Conservation (phyloP, 2,329 filamentous ascomycete species). For the Aspergillus thermomutatus region DNA sequence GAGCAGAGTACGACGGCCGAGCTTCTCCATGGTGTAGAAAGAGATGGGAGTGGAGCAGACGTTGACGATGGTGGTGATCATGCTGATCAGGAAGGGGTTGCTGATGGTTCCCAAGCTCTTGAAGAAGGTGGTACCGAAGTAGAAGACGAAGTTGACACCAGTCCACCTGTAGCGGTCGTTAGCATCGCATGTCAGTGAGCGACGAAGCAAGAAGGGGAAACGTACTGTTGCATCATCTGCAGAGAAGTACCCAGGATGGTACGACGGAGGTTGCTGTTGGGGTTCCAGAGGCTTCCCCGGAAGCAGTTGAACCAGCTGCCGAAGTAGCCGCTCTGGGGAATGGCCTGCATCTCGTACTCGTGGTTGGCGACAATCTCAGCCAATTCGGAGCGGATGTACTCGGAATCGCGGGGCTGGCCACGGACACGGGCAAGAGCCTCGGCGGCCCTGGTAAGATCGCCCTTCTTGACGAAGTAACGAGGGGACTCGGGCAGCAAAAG, state of each 20-base stretch:
- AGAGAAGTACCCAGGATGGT: slow-evolving; percentile 69
- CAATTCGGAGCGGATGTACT: slow-evolving; percentile 74
- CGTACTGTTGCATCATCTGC: slow-evolving; percentile 73
- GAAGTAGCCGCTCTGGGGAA: slow-evolving; percentile 64
- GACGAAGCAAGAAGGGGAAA: slow-evolving; percentile 21
- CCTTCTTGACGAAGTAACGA: slow-evolving; percentile 79
- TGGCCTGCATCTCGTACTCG: slow-evolving; percentile 72
- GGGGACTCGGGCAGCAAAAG: slow-evolving; percentile 79
- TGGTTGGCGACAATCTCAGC: slow-evolving; percentile 86
- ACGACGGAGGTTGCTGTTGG: slow-evolving; percentile 59
- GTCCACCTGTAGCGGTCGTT: slow-evolving; percentile 48
- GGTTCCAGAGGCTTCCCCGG: slow-evolving; percentile 51
- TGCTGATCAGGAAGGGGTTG: slow-evolving; percentile 77
- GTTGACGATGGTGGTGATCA: slow-evolving; percentile 87
- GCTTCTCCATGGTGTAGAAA: slow-evolving; percentile 79
- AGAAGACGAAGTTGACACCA: slow-evolving; percentile 92
- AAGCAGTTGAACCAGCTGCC: slow-evolving; percentile 67
- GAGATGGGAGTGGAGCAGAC: slow-evolving; percentile 80
- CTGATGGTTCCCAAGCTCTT: slow-evolving; percentile 69
- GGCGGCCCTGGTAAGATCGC: slow-evolving; percentile 63
- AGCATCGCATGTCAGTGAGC: background rate
- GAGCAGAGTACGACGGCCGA: slow-evolving; percentile 77
- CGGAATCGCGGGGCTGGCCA: slow-evolving; percentile 68
- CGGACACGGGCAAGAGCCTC: slow-evolving; percentile 64
- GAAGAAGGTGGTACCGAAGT: slow-evolving; percentile 83